These are phyloP conservation scores for rapeseed (Brassica napus) DNA, from an alignment of 345 rosid genomes.

Conservation along the genomic window DNA sequence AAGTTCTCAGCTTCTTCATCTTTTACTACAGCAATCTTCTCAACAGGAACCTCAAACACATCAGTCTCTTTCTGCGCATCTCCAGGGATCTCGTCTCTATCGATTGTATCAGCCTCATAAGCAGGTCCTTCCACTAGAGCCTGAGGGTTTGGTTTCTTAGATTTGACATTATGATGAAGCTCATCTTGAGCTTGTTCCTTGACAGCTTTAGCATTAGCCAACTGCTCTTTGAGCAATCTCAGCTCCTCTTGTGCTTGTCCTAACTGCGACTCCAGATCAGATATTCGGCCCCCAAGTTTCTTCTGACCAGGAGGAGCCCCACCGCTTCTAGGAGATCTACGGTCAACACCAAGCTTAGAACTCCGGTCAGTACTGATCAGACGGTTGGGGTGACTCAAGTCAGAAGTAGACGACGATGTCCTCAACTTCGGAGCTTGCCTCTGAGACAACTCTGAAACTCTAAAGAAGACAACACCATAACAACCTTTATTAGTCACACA, in stretches of 20 bases:
- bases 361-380: slow-evolving; percentile 60
- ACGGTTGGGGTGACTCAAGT: slow-evolving; percentile 53
- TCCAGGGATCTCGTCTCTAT: slow-evolving; percentile 47
- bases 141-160: slow-evolving; percentile 44
- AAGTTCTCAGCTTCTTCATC: slow-evolving; percentile 33
- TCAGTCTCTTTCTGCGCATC: slow-evolving; percentile 57
- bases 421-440: slow-evolving; percentile 73
- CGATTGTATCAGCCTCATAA: slow-evolving; percentile 33
- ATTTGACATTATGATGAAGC: slow-evolving; percentile 45
- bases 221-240: slow-evolving; percentile 69
- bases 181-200: slow-evolving; percentile 71
- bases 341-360: slow-evolving; percentile 61
- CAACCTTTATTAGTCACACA: neutral
- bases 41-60: slow-evolving; percentile 71
- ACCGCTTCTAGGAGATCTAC: slow-evolving; percentile 73
- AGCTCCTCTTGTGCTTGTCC: slow-evolving; percentile 94
- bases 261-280: slow-evolving; percentile 84
- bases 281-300: slow-evolving; percentile 85
- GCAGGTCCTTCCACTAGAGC: slow-evolving; percentile 23
- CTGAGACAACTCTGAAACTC: slow-evolving; percentile 68
- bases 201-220: slow-evolving; percentile 81
- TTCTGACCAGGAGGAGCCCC: slow-evolving; percentile 56
- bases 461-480: slow-evolving; percentile 14
- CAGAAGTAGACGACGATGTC: slow-evolving; percentile 63
- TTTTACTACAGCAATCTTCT: slow-evolving; percentile 45